Base-by-base conservation (phyloP, 2,329 filamentous ascomycete genomes). In the Ambrosiella beaveri region DNA sequence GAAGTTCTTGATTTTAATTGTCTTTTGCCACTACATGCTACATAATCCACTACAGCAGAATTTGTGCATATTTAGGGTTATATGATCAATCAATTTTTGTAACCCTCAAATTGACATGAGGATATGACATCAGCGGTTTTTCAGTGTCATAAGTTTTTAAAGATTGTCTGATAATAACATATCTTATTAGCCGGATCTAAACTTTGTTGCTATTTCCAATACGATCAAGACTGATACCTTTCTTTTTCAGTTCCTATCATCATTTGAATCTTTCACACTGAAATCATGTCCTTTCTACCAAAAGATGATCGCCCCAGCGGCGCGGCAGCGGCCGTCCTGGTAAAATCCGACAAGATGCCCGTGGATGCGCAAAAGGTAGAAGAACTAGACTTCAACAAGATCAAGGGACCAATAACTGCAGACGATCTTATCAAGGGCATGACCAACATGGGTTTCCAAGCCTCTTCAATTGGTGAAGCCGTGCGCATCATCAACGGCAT, bases 401-500 rank as follows among this genome's bases (percentile, higher is more conserved):
- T 89, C 70, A 82, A 81, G 60, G 77, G 81, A 41, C 80, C 84
- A 62, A 85, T 96, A 66, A 94, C 89, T 0, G 90, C 87, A 56
- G 85, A 89, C 39, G 87, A 96, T 68, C 76, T 98, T 63, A 78
- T 93, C 27, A 75, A 82, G 58, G 84, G 84, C 61, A 93, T 97
- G 84, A 79, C 79, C 57, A 77, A 82, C 69, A 96, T 95, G 85
- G 93, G 91, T 75, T 80, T 80, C 63, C 77, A 79, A 63, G 77
- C 78, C 12, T 77, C 77, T 37, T 84, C 88, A 17, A 84, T 96
- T 64, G 85, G 84, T 39, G 88, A 95, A 66, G 93, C 91, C 11
- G 83, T 93, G 62, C 79, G 86, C 61, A 95, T 97, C 66, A 89
- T 98, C 68, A 93, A 98, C 67, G 83, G 88, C 62, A 98, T 98